These are phyloP conservation scores for Exophiala oligosperma DNA, from an alignment of 2,329 filamentous ascomycete genomes.

Conservation along the genomic window DNA sequence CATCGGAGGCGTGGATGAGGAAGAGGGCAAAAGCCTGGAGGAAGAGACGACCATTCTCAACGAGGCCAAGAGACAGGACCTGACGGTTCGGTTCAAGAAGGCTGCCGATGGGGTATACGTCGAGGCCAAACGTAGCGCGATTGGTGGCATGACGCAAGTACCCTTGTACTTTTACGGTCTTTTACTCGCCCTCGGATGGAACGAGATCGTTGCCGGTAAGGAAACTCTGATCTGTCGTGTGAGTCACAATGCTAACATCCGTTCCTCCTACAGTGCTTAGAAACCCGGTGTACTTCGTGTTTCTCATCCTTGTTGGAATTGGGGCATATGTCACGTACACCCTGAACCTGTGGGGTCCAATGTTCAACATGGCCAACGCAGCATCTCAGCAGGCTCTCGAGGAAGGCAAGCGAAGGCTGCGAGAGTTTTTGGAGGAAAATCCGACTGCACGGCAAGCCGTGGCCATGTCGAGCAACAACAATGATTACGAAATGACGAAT, in stretches of 20 bases:
- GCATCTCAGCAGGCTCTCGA: conserved; percentile 83
- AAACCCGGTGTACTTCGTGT: conserved; percentile 89
- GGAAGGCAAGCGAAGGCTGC: conserved; percentile 85
- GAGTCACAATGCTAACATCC: conserved; percentile 19
- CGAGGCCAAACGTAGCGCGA: conserved; percentile 94
- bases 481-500: conserved; percentile 61
- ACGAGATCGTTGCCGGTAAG: conserved; percentile 92
- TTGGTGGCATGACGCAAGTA: conserved; percentile 91
- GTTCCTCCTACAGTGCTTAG: conserved; percentile 68
- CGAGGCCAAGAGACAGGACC: conserved; percentile 85
- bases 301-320: conserved; percentile 73
- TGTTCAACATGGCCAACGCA: conserved; percentile 91
- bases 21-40: conserved; percentile 89
- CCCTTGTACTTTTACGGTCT: conserved; percentile 93
- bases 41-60: conserved; percentile 96
- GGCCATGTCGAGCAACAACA: conserved; percentile 59
- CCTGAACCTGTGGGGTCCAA: conserved; percentile 92
- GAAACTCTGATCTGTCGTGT: background rate
- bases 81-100: conserved; percentile 96
- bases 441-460: conserved; percentile 82
- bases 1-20: conserved; percentile 91
- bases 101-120: conserved; percentile 97
- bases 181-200: conserved; percentile 92
- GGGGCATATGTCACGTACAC: conserved; percentile 88
- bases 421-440: conserved; percentile 86